A percentile compares a stretch with the other conserved stretches of the same genome.
These are phyloP conservation scores for Amylocarpus encephaloides DNA, from an alignment of 2,329 filamentous ascomycete species.

Conservation along the genomic window DNA sequence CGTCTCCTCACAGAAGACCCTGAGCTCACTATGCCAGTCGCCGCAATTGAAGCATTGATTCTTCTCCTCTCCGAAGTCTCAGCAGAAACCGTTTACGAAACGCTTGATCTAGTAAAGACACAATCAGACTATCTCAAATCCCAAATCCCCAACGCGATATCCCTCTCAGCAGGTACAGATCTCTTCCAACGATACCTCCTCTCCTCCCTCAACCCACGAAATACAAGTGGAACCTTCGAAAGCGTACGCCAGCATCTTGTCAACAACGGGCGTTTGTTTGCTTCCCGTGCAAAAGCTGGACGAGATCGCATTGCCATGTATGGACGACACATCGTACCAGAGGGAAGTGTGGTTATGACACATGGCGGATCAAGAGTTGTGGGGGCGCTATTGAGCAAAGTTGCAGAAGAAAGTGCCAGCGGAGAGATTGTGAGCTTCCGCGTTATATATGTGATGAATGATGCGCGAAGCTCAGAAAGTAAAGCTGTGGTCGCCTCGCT, in stretches of 20 bases:
- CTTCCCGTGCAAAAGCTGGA: conserved; percentile 76
- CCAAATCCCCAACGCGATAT: conserved; percentile 80
- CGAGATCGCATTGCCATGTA: conserved; percentile 76
- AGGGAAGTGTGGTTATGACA: conserved; percentile 78
- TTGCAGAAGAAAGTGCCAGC: conserved; percentile 56
- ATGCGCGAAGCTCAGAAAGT: conserved; percentile 52
- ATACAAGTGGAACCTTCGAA: conserved; percentile 61
- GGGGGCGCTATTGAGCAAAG: conserved; percentile 66
- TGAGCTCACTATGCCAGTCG: conserved; percentile 91
- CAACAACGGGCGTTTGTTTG: conserved; percentile 80
- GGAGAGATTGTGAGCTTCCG: conserved; percentile 61
- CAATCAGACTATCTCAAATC: conserved; percentile 73
- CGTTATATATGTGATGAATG: conserved; percentile 72
- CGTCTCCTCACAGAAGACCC: conserved; percentile 61
- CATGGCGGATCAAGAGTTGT: conserved; percentile 86
- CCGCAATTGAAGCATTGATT: conserved; percentile 87
- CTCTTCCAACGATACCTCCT: conserved; percentile 94
- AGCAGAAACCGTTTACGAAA: conserved; percentile 87
- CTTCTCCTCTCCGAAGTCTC: conserved; percentile 73
- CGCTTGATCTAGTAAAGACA: conserved; percentile 73
- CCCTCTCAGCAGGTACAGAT: conserved; percentile 87
- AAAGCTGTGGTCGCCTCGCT: conserved; percentile 65
- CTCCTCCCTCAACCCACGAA: conserved; percentile 50
- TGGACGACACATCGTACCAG: conserved; percentile 70
- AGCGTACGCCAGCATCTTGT: conserved; percentile 77